Evolutionary conservation across 169 alveolate species (phyloP).

Genomic region (Plasmodium cynomolgi): DNA sequence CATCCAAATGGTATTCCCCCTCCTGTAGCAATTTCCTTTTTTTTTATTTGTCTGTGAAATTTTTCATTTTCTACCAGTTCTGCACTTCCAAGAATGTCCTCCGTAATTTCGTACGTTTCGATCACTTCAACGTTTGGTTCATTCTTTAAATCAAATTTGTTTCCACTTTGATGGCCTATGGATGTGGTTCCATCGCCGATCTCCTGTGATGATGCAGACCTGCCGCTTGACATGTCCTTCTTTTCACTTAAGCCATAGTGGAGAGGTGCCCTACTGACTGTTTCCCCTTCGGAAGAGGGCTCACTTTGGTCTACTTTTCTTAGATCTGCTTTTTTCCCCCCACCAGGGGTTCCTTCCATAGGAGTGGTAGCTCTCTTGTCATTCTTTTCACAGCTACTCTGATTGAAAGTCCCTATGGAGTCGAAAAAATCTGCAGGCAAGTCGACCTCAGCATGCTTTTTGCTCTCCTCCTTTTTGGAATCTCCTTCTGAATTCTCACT

Average conservation of each 20-base stretch:
- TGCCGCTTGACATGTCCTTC: neutral
- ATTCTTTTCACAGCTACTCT: neutral
- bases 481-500: neutral
- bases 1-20: neutral
- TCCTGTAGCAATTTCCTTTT: slow-evolving; percentile 16
- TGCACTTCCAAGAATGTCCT: neutral
- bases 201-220: neutral
- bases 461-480: neutral
- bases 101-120: slow-evolving; percentile 63
- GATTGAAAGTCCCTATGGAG: neutral
- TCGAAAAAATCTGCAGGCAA: slow-evolving; percentile 48
- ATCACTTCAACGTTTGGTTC: slow-evolving; percentile 25
- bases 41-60: slow-evolving; percentile 22
- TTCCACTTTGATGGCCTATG: neutral
- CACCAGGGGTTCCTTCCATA: neutral
- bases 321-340: neutral
- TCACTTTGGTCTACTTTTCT: neutral
- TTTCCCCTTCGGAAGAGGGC: neutral
- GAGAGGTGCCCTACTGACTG: neutral
- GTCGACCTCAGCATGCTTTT: neutral
- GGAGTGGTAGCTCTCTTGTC: neutral
- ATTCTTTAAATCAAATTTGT: neutral
- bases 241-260: neutral
- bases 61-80: slow-evolving; percentile 12
- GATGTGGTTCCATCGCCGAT: neutral